These are phyloP conservation scores for Tricladium varicosporioides DNA, from an alignment of 2,329 filamentous ascomycete genomes.

Conservation along the genomic window DNA sequence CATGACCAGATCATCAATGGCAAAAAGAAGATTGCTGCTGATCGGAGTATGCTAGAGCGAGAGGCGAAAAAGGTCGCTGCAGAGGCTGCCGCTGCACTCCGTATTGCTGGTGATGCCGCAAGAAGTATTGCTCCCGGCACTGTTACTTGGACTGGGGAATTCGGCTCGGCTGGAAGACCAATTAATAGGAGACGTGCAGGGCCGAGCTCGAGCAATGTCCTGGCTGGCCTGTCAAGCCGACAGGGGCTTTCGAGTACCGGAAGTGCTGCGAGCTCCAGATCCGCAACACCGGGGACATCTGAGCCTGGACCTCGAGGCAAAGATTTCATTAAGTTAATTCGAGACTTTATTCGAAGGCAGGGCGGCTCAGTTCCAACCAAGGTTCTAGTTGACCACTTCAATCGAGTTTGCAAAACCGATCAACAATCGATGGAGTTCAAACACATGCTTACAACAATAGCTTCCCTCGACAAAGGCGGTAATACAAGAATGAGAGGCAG, in stretches of 20 bases:
- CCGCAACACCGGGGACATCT: constrained; percentile 43
- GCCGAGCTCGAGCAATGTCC: constrained; percentile 52
- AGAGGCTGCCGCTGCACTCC: constrained; percentile 73
- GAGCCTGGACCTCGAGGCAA: constrained; percentile 45
- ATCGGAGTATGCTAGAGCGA: constrained; percentile 73
- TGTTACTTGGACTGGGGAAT: constrained; percentile 89
- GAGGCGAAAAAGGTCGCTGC: constrained; percentile 80
- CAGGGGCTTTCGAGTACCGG: constrained; percentile 41
- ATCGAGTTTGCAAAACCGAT: constrained; percentile 68
- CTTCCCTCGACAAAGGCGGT: constrained; percentile 55
- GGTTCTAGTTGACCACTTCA: constrained; percentile 87
- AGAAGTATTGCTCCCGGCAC: constrained; percentile 74
- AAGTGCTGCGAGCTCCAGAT: constrained; percentile 45
- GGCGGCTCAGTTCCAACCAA: constrained; percentile 79
- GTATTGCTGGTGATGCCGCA: constrained; percentile 70
- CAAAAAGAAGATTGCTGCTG: constrained; percentile 67
- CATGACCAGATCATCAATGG: constrained; percentile 89
- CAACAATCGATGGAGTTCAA: constrained; percentile 78
- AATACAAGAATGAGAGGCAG: constrained; percentile 31
- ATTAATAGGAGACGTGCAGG: constrained; percentile 45
- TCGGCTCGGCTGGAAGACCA: constrained; percentile 73
- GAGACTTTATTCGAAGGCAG: constrained; percentile 73
- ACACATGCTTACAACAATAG: constrained; percentile 73
- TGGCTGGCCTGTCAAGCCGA: constrained; percentile 56
- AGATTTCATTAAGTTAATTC: constrained; percentile 71